Evolutionary conservation across 371 early-diverging fungal genomes (phyloP), one percentile per base, ranked within the genome.

Genomic region (Apophysomyces elegans): DNA sequence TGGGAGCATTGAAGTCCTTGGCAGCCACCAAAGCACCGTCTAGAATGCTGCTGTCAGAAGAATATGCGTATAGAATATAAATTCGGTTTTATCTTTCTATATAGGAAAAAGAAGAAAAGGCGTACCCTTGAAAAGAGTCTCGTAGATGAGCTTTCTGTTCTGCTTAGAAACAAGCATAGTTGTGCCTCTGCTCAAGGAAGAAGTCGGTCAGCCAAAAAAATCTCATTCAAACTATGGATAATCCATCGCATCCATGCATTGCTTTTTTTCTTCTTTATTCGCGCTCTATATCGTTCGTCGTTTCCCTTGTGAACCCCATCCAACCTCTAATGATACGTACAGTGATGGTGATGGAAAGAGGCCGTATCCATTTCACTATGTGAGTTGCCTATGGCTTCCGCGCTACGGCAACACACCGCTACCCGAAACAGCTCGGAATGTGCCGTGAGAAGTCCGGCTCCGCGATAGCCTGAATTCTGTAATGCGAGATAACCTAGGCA

Each of bases 21-120:
- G 96, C 92, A 79, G 96, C 98, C 66, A 97, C 97, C 74, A 98
- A 81, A 77, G 96, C 97, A 71, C 98, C 98, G 84, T 97, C 98
- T 89, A 70, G 73, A 39, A 58, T 26, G 26, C 32, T 32, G 43
- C 36, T 11, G 39, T 26, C 32, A 26, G 32, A 26, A 26, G 32
- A 26, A 26, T 38, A 62, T 37, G 43, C 13, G 46, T n/a, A 32
- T 11, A 13, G 1, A 41, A 41, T 11, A 41, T 11, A 13, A 8
- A 13, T 13, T 11, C 13, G 21, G 16, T 5, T 54, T 32, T 16
- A 32, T 64, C 38, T 26, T 26, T 26, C 32, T 26, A 26, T 2
- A 26, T 26, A 26, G 32, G 32, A 26, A 26, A 26, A 6, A 18
- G 16, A 45, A 16, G n/a, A 45, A 45, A 18, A 13, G 6, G 13